phyloP scores from a whole-genome alignment of 768 basidiomycete species.

The Psilocybe tampanensis region DNA sequence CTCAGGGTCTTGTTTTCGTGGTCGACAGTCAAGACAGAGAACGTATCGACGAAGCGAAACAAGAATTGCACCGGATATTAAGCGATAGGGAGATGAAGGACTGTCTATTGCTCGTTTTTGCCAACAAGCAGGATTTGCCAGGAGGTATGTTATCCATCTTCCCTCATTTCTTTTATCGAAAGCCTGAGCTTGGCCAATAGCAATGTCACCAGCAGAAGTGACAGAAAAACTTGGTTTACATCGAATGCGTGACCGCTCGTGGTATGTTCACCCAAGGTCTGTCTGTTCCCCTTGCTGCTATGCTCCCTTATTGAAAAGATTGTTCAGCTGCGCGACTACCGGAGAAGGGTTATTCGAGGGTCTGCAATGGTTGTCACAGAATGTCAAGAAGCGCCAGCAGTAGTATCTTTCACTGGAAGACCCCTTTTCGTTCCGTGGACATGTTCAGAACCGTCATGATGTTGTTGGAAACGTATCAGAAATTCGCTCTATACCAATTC shows the following conservation, averaged over 20 bases:
- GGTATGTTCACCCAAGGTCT: constrained; percentile 99
- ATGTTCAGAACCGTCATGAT: constrained; percentile 7
- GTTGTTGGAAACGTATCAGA: constrained; percentile 12
- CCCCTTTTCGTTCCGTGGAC: neutral
- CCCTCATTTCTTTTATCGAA: neutral
- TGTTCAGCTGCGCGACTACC: constrained; percentile 87
- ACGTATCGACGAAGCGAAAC: constrained; percentile 94
- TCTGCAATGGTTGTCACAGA: constrained; percentile 95
- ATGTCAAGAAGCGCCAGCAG: constrained; percentile 91
- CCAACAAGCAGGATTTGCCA: constrained; percentile 98
- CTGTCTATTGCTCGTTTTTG: constrained; percentile 95
- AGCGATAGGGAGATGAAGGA: constrained; percentile 99
- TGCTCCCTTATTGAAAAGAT: neutral
- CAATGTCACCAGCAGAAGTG: constrained; percentile 99
- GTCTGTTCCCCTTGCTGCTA: constrained; percentile 19
- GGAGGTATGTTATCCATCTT: constrained; percentile 64
- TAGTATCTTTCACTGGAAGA: constrained; percentile 31
- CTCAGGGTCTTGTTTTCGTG: constrained; percentile 97
- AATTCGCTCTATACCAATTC: constrained; percentile 18
- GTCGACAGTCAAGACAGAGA: constrained; percentile 97
- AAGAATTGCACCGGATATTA: constrained; percentile 94
- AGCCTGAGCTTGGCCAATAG: constrained; percentile 38
- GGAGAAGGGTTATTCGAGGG: constrained; percentile 98
- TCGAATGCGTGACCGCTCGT: constrained; percentile 94
- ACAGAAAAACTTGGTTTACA: constrained; percentile 96